A percentile compares a stretch with the other conserved stretches of the same genome.
These are phyloP conservation scores for Entomortierella chlamydospora DNA, from an alignment of 192 early-diverging fungal species.

Conservation along the genomic window DNA sequence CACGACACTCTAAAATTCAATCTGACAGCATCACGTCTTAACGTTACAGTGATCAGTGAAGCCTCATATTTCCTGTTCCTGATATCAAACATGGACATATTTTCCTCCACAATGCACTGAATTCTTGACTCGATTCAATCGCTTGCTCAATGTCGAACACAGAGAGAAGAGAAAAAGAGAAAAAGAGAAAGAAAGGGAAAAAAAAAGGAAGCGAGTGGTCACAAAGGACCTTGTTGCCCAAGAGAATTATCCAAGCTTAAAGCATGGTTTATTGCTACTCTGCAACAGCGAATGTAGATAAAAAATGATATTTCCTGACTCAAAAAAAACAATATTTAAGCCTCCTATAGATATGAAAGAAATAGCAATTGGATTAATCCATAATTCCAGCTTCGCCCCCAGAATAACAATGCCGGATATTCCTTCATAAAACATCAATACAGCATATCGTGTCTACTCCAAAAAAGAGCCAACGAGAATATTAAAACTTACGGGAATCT, in stretches of 20 bases:
- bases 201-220: conserved; percentile 9
- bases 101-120: too few relatives aligned
- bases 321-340: conserved; percentile 36
- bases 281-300: conserved; percentile 45
- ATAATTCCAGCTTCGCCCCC: too few relatives aligned
- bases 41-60: too few relatives aligned
- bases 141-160: too few relatives aligned
- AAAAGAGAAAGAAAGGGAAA: background rate
- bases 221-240: conserved; percentile 42
- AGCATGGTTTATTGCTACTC: conserved; percentile 58
- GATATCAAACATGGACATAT: too few relatives aligned
- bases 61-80: too few relatives aligned
- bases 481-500: conserved; percentile 57
- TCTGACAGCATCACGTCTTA: too few relatives aligned
- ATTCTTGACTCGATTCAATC: too few relatives aligned
- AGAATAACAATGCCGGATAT: background rate
- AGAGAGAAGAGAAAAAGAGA: background rate
- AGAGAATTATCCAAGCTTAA: conserved; percentile 59
- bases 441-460: background rate
- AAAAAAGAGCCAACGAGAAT: background rate
- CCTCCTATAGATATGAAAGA: conserved; percentile 33
- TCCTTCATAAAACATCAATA: background rate
- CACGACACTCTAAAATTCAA: too few relatives aligned
- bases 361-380: too few relatives aligned
- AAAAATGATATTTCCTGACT: conserved; percentile 10